Percentiles rank a stretch among this genome's conserved stretches.
phyloP scores from a whole-genome alignment of 495 filamentous ascomycete genomes.

The Hypoxylon fuscum region DNA sequence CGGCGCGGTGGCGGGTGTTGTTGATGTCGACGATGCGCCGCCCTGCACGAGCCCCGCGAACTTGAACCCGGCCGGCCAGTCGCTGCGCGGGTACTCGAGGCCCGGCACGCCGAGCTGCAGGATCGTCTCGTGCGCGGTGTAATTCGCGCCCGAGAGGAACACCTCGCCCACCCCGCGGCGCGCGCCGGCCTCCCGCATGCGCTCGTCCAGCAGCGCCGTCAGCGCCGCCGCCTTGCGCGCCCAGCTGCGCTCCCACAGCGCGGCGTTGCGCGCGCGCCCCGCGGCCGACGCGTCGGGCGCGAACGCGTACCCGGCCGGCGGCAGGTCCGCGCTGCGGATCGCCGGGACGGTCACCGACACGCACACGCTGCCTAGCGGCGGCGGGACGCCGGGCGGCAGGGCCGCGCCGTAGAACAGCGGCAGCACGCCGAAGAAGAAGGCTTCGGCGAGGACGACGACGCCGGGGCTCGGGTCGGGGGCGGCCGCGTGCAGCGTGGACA shows the following conservation, averaged over 20 bases:
- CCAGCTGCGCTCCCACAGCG: slow-evolving; percentile 34
- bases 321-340: slow-evolving; percentile 42
- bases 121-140: slow-evolving; percentile 34
- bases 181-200: slow-evolving; percentile 33
- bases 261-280: slow-evolving; percentile 27
- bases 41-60: slow-evolving; percentile 47
- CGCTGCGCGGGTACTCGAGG: slow-evolving; percentile 47
- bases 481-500: slow-evolving; percentile 29
- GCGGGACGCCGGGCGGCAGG: slow-evolving; percentile 24
- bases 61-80: slow-evolving; percentile 44
- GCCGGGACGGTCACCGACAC: slow-evolving; percentile 36
- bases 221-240: slow-evolving; percentile 12
- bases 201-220: slow-evolving; percentile 19
- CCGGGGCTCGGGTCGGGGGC: slow-evolving; percentile 32
- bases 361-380: slow-evolving; percentile 29
- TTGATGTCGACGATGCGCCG: slow-evolving; percentile 16
- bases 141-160: slow-evolving; percentile 40
- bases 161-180: neutral
- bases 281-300: slow-evolving; percentile 28
- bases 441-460: slow-evolving; percentile 46
- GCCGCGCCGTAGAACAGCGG: slow-evolving; percentile 42
- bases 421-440: slow-evolving; percentile 37
- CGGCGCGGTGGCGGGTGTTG: too few species aligned
- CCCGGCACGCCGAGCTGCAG: slow-evolving; percentile 50
- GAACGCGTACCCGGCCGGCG: slow-evolving; percentile 32